phyloP scores from a whole-genome alignment of 2,329 filamentous ascomycete species.

The Lachnellula arida region DNA sequence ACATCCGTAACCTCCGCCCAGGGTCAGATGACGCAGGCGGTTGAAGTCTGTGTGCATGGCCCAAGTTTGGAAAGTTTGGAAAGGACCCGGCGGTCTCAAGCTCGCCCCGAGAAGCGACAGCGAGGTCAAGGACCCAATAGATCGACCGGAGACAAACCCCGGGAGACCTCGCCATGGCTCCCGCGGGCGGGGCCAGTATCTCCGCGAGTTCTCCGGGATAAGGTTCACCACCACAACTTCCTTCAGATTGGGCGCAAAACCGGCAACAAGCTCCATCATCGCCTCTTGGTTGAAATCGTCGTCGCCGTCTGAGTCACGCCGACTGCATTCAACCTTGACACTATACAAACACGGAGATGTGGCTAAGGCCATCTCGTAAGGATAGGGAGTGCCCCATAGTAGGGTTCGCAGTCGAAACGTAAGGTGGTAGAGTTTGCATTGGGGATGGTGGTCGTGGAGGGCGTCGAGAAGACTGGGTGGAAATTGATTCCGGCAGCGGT shows the following conservation, averaged over 20 bases:
- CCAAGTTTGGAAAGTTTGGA: constrained; percentile 7
- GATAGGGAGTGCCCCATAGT: constrained; percentile 2
- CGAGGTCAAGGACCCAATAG: constrained; percentile 8
- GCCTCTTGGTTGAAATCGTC: constrained; percentile 13
- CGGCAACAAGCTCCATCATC: constrained; percentile 9
- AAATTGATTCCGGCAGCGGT: constrained; percentile 11
- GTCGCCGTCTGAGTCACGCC: constrained; percentile 4
- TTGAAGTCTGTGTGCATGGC: constrained; percentile 6
- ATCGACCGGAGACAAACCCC: constrained; percentile 9
- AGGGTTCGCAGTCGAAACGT: constrained; percentile 11
- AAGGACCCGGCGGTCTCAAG: background rate
- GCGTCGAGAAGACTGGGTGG: constrained; percentile 7
- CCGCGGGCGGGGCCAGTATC: background rate
- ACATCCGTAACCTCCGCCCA: constrained; percentile 4
- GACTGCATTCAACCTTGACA: constrained; percentile 7
- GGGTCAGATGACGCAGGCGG: constrained; percentile 3
- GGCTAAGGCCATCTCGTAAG: constrained; percentile 10
- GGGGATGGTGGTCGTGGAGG: constrained; percentile 9
- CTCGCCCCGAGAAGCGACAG: constrained; percentile 5
- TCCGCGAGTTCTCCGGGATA: background rate
- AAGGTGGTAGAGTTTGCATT: constrained; percentile 11
- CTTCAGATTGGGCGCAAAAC: constrained; percentile 12
- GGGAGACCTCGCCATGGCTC: constrained; percentile 12
- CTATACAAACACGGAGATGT: constrained; percentile 11
- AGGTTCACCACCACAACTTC: constrained; percentile 10